Conservation (phyloP, 306 rosid genomes). For the Urtica urens region DNA sequence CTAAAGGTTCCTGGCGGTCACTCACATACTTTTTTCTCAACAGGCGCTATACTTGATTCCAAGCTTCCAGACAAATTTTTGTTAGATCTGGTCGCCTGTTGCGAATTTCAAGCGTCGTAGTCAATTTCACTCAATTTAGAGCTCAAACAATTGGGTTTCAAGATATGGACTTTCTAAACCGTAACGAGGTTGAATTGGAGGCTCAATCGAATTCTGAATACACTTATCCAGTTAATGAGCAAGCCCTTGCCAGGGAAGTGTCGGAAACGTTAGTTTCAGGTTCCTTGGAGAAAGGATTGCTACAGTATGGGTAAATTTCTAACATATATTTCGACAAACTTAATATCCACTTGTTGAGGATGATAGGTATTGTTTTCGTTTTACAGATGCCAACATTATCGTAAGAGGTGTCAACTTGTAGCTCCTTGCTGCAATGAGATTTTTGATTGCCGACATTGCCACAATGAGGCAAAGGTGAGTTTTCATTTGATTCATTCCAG, state of each 20-base stretch:
- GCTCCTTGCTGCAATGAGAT: slow-evolving; percentile 92
- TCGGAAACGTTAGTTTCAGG: slow-evolving; percentile 16
- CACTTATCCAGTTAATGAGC: slow-evolving; percentile 18
- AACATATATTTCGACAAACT: not conserved
- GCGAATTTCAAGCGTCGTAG: slow-evolving; percentile 46
- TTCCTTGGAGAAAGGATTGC: slow-evolving; percentile 32
- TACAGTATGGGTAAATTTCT: slow-evolving; percentile 48
- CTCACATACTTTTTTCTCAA: slow-evolving; percentile 52
- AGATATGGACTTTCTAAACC: slow-evolving; percentile 22
- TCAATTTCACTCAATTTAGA: slow-evolving; percentile 35
- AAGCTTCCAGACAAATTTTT: slow-evolving; percentile 31
- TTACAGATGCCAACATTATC: slow-evolving; percentile 67
- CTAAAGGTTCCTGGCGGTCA: slow-evolving; percentile 31
- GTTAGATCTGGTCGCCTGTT: slow-evolving; percentile 21
- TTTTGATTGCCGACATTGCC: slow-evolving; percentile 74
- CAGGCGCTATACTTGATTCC: slow-evolving; percentile 39
- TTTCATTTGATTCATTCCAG: not conserved
- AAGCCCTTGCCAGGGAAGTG: slow-evolving; percentile 26
- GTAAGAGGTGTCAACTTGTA: slow-evolving; percentile 54
- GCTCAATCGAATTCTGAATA: not conserved
- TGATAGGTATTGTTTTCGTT: not conserved
- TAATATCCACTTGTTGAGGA: not conserved
- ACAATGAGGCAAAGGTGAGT: slow-evolving; percentile 59
- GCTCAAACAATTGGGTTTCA: slow-evolving; percentile 31
- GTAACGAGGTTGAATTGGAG: slow-evolving; percentile 11